phyloP scores from a whole-genome alignment of 2,329 filamentous ascomycete genomes.

The Hypocrella siamensis region DNA sequence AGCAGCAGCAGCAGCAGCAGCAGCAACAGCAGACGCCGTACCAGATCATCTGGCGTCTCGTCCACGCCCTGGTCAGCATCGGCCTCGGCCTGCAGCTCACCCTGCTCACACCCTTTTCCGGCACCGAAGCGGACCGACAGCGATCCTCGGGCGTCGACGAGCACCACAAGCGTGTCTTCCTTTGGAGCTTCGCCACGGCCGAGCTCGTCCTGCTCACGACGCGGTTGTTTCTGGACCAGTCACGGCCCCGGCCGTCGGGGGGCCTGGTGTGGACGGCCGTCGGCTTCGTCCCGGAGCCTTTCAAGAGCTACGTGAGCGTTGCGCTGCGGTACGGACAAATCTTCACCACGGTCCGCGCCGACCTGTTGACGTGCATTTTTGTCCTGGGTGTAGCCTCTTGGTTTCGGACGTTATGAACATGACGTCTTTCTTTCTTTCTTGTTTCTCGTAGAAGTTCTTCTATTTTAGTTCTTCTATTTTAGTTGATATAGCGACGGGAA shows the following conservation, averaged over 20 bases:
- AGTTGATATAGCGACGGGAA: no score
- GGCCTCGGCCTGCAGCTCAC: constrained; percentile 56
- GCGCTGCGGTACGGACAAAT: constrained; percentile 53
- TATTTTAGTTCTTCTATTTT: no score
- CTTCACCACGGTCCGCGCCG: constrained; percentile 52
- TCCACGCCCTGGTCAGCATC: constrained; percentile 59
- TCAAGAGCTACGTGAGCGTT: constrained; percentile 44
- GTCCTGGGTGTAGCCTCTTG: constrained; percentile 47
- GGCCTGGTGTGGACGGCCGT: constrained; percentile 49
- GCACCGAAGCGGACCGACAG: constrained; percentile 45
- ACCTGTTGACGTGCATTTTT: constrained; percentile 65
- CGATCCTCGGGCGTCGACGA: constrained; percentile 16
- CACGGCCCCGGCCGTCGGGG: constrained; percentile 35
- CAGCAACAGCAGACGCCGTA: constrained; percentile 17
- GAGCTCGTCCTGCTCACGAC: constrained; percentile 59
- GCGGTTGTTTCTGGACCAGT: constrained; percentile 54
- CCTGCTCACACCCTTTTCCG: constrained; percentile 51
- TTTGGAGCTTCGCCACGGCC: constrained; percentile 67
- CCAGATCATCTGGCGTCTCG: constrained; percentile 49
- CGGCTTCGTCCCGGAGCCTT: constrained; percentile 49
- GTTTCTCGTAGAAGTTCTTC: no score
- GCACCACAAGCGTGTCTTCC: constrained; percentile 32
- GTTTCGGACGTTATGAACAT: constrained; percentile 13
- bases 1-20: constrained; percentile 18
- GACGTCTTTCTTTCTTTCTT: background rate